phyloP scores from a whole-genome alignment of 2,329 filamentous ascomycete genomes.

The Fusarium veterinarium region DNA sequence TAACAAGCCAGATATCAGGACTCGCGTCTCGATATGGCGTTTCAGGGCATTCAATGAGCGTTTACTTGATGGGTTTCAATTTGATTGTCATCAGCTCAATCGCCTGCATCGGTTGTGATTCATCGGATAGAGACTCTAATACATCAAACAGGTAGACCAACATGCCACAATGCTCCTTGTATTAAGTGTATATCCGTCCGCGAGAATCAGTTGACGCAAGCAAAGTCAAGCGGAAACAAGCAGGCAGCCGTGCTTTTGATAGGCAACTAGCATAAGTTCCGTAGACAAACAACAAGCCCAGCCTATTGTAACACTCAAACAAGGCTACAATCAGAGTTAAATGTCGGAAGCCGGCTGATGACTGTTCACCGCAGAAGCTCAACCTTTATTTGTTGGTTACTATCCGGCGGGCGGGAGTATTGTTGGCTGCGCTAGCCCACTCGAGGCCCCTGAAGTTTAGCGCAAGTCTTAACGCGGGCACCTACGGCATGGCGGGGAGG shows the following conservation, averaged over 20 bases:
- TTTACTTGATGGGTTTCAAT: constrained; percentile 6
- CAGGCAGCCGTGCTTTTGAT: not conserved
- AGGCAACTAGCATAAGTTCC: not conserved
- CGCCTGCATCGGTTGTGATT: constrained; percentile 10
- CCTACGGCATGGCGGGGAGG: constrained; percentile 35
- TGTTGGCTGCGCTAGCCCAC: constrained; percentile 27
- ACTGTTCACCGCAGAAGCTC: constrained; percentile 4
- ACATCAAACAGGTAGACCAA: constrained; percentile 10
- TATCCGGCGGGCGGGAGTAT: constrained; percentile 1
- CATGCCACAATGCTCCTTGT: constrained; percentile 1
- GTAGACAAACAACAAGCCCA: not conserved
- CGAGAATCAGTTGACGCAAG: not conserved
- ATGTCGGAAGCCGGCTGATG: constrained; percentile 35
- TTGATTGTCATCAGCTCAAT: constrained; percentile 6
- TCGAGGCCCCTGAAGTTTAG: constrained; percentile 31
- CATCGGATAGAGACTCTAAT: constrained; percentile 26
- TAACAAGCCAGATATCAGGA: constrained; percentile 39
- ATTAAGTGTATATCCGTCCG: not conserved
- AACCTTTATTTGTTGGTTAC: constrained; percentile 15
- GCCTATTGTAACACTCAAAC: not conserved
- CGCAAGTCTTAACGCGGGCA: constrained; percentile 23
- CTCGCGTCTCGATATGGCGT: constrained; percentile 43
- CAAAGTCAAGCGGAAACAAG: constrained; percentile 1
- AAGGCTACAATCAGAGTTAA: not conserved
- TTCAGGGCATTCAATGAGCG: constrained; percentile 32